phyloP scores from a whole-genome alignment of 2,329 filamentous ascomycete genomes.

The Phaeosphaeriaceae sp. region DNA sequence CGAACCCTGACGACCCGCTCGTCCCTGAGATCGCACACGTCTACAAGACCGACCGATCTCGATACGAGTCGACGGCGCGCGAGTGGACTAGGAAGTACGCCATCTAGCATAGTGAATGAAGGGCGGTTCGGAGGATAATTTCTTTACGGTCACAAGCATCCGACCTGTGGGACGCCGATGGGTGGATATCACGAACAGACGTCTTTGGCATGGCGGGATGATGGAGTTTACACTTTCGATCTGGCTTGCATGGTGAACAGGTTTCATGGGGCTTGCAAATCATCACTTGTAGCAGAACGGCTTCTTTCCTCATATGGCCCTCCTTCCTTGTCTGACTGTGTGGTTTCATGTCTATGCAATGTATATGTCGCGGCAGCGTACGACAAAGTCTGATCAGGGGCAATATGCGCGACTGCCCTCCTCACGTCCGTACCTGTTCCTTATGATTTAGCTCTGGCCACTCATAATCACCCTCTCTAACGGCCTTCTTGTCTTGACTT shows the following conservation, averaged over 20 bases:
- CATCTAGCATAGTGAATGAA: constrained; percentile 64
- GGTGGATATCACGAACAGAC: constrained; percentile 30
- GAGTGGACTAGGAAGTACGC: constrained; percentile 99
- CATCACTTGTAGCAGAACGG: constrained; percentile 39
- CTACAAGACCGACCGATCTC: constrained; percentile 97
- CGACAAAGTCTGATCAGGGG: background rate
- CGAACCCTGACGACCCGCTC: constrained; percentile 97
- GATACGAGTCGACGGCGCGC: constrained; percentile 94
- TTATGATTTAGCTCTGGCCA: background rate
- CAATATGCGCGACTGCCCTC: background rate
- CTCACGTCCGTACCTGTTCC: background rate
- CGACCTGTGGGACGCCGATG: constrained; percentile 17
- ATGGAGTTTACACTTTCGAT: constrained; percentile 37
- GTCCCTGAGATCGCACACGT: constrained; percentile 99
- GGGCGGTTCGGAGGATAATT: constrained; percentile 22
- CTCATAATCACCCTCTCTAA: background rate
- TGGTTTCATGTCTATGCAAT: background rate
- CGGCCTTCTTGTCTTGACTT: background rate
- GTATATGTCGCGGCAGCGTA: background rate
- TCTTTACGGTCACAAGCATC: constrained; percentile 35
- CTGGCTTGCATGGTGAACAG: constrained; percentile 38
- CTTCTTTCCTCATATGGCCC: constrained; percentile 8
- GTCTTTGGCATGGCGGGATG: constrained; percentile 37
- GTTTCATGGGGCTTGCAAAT: constrained; percentile 41
- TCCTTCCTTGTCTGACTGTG: background rate